These are phyloP conservation scores for Suhomyces sp. DNA, from an alignment of 805 yeast species.

Conservation along the genomic window DNA sequence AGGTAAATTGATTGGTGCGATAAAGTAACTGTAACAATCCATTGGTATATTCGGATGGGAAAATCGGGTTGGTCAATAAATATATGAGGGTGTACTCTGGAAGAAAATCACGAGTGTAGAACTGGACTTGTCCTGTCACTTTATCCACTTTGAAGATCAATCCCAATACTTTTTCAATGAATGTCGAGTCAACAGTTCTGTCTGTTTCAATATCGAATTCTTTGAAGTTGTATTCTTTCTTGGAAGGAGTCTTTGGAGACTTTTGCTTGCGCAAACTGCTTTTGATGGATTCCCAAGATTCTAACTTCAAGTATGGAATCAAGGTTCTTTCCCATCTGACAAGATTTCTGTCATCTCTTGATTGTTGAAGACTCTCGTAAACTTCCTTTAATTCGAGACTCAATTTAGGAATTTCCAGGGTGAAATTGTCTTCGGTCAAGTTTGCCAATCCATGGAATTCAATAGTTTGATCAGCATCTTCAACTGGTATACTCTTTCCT, in stretches of 20 bases:
- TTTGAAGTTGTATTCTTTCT: conserved; percentile 27
- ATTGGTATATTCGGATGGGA: conserved; percentile 59
- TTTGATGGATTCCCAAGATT: conserved; percentile 24
- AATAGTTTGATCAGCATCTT: conserved; percentile 5
- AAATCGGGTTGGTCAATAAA: conserved; percentile 82
- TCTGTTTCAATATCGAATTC: conserved; percentile 66
- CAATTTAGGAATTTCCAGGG: conserved; percentile 14
- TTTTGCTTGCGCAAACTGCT: conserved; percentile 14
- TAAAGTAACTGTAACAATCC: conserved; percentile 54
- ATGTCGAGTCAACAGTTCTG: conserved; percentile 57
- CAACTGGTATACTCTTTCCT: conserved; percentile 53
- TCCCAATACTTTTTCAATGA: conserved; percentile 47
- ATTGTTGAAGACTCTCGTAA: conserved; percentile 22
- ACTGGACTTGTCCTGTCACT: conserved; percentile 23
- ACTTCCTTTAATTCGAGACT: conserved; percentile 21
- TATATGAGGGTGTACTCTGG: conserved; percentile 67
- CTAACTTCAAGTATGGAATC: conserved; percentile 31
- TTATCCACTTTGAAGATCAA: conserved; percentile 36
- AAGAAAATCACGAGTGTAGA: conserved; percentile 29
- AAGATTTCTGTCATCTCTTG: conserved; percentile 18
- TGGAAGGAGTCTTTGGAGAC: conserved; percentile 7
- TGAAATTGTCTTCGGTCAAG: conserved; percentile 22
- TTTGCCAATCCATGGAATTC: conserved; percentile 30
- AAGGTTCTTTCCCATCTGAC: conserved; percentile 28
- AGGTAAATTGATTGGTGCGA: conserved; percentile 48